These are phyloP conservation scores for Geoglossum glabrum DNA, from an alignment of 495 filamentous ascomycete species.

Conservation along the genomic window DNA sequence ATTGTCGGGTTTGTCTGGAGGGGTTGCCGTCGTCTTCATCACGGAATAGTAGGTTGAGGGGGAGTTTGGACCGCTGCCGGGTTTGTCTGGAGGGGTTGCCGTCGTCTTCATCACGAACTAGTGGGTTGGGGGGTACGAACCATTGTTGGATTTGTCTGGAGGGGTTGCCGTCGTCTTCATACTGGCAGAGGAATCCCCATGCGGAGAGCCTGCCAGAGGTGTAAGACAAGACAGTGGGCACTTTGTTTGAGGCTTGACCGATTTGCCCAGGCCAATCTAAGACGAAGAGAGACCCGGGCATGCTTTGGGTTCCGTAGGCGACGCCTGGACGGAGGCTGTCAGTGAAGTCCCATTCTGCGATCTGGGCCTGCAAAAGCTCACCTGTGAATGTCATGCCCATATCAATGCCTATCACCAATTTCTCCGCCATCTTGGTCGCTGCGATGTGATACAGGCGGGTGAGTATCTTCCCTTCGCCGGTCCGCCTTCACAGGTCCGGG, in stretches of 20 bases:
- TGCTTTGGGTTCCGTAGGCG: slow-evolving; percentile 20
- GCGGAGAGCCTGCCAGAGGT: slow-evolving; percentile 18
- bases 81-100: slow-evolving; percentile 9
- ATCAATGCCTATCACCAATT: slow-evolving; percentile 32
- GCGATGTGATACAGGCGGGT: too few species aligned
- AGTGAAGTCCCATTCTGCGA: too few species aligned
- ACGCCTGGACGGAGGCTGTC: slow-evolving; percentile 24
- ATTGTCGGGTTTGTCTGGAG: slow-evolving; percentile 22
- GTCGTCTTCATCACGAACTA: slow-evolving; percentile 18
- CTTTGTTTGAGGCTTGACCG: slow-evolving; percentile 36
- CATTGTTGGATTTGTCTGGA: slow-evolving; percentile 24
- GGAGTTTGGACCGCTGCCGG: slow-evolving; percentile 41
- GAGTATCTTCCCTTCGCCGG: too few species aligned
- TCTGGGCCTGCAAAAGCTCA: too few species aligned
- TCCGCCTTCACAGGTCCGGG: too few species aligned
- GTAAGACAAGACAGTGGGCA: slow-evolving; percentile 36
- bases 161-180: slow-evolving; percentile 17
- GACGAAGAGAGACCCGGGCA: slow-evolving; percentile 27
- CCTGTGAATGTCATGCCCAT: slow-evolving; percentile 43
- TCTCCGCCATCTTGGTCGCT: neutral
- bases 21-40: too few species aligned
- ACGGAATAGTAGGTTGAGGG: slow-evolving; percentile 27
- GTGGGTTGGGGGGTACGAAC: slow-evolving; percentile 39
- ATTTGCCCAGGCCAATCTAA: slow-evolving; percentile 39
- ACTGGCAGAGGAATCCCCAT: slow-evolving; percentile 38